Percentiles rank a stretch among this genome's conserved stretches.
Evolutionary conservation across 495 filamentous ascomycete genomes (phyloP).

Genomic region (Penicillium dipodomyicola): DNA sequence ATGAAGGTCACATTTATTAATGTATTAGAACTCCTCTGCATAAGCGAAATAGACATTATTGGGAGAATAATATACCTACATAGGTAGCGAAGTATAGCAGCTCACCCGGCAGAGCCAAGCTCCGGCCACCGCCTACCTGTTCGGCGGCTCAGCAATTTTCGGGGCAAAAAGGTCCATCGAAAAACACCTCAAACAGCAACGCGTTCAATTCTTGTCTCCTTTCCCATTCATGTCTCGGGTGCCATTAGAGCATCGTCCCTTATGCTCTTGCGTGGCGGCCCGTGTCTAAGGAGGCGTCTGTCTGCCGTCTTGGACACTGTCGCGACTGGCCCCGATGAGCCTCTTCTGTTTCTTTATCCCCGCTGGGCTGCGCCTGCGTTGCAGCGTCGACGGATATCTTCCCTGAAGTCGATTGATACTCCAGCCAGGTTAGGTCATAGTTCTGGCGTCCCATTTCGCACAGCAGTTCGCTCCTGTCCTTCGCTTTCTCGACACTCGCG

Average conservation of each 20-base stretch:
- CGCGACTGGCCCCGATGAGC: conserved; percentile 39
- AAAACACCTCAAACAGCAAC: conserved; percentile 11
- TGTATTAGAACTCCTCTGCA: background rate
- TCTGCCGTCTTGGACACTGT: conserved; percentile 39
- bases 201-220: conserved; percentile 3
- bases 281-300: conserved; percentile 43
- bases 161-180: conserved; percentile 19
- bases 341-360: conserved; percentile 49
- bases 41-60: conserved; percentile 5
- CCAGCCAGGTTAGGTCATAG: background rate
- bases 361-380: conserved; percentile 37
- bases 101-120: conserved; percentile 14
- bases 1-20: conserved; percentile 46
- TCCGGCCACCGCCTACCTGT: conserved; percentile 33
- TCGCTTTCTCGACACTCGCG: conserved; percentile 23
- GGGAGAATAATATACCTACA: too few species aligned
- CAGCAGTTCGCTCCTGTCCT: conserved; percentile 8
- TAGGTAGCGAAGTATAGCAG: background rate
- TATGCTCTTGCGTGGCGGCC: conserved; percentile 44
- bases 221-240: conserved; percentile 21
- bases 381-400: conserved; percentile 26
- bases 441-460: conserved; percentile 2
- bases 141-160: conserved; percentile 29
- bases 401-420: conserved; percentile 14
- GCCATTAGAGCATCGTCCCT: conserved; percentile 18